These are phyloP conservation scores for Aquanectria penicillioides DNA, from an alignment of 2,329 filamentous ascomycete genomes.

Conservation along the genomic window DNA sequence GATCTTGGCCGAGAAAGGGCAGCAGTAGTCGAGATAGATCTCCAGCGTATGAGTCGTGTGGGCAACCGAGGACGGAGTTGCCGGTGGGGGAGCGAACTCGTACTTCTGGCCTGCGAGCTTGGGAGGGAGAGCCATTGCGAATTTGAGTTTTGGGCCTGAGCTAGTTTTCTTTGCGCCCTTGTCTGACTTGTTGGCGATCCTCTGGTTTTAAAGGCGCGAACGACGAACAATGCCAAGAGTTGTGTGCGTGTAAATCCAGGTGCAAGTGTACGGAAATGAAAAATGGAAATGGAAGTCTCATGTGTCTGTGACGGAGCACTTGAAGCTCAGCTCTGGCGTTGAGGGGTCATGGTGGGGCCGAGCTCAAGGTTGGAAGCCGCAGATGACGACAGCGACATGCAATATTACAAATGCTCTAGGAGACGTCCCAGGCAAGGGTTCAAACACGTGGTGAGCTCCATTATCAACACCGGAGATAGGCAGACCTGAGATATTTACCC, in stretches of 20 bases:
- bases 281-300: no score
- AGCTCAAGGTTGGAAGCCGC: constrained; percentile 1
- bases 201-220: no score
- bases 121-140: constrained; percentile 77
- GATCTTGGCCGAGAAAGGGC: constrained; percentile 74
- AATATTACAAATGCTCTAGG: background rate
- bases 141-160: background rate
- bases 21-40: constrained; percentile 88
- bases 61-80: constrained; percentile 48
- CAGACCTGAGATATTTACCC: no score
- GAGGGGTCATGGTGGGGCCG: constrained; percentile 2
- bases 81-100: constrained; percentile 52
- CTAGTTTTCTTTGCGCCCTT: background rate
- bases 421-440: background rate
- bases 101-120: constrained; percentile 81
- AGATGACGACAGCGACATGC: constrained; percentile 11
- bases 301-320: no score
- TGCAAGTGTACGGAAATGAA: no score
- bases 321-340: no score
- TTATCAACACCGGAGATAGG: no score
- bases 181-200: background rate
- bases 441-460: no score
- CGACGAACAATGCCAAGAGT: no score
- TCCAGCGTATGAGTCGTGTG: constrained; percentile 68
- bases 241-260: no score